Evolutionary conservation across 306 rosid genomes (phyloP), one percentile per base, ranked within the genome.

Genomic region (Dryas drummondii): DNA sequence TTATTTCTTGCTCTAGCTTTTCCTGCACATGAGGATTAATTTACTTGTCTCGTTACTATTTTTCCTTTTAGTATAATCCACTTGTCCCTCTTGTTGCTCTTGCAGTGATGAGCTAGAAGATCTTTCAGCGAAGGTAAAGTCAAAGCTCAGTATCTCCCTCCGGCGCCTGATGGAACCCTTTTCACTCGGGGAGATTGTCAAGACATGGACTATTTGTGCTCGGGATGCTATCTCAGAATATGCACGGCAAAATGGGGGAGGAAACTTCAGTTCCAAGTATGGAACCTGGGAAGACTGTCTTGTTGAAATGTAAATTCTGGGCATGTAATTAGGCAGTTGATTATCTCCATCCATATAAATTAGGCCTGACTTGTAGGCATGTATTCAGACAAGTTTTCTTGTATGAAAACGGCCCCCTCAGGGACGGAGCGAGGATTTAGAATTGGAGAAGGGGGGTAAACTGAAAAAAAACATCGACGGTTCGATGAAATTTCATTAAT

Each of bases 101-200:
- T 68, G 77, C 89, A 91, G 98, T 56, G 80, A 81, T 82, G 94
- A 85, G 63, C 84, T 73, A 53, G 94, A 88, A 82, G 94, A 94
- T 82, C 91, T 91, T 47, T 87, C 96, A 1, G 86, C 60, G 72
- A 90, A 87, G 74, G 88, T 93, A 12, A 91, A 82, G 80, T 81
- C 91, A 57, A 90, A 71, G 83, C 91, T 94, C 13, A 87, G 90
- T 85, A 70, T 78, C 70, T 90, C 93, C 49, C 76, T 94, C 3
- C 88, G 96, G 22, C 66, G 78, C 82, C 42, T 56, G 66, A 22
- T 6, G 0, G 58, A 81, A 57, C 89, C 87, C 19, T 75, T 74
- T 66, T 66, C 89, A 5, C 51, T 90, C 5, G 46, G 73, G 50
- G 77, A 76, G 79, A 63, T 86, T 66, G 86, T 87, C 11, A 75